These are phyloP conservation scores for Paragyromitra xinjiangensis DNA, from an alignment of 495 filamentous ascomycete species.

Conservation along the genomic window DNA sequence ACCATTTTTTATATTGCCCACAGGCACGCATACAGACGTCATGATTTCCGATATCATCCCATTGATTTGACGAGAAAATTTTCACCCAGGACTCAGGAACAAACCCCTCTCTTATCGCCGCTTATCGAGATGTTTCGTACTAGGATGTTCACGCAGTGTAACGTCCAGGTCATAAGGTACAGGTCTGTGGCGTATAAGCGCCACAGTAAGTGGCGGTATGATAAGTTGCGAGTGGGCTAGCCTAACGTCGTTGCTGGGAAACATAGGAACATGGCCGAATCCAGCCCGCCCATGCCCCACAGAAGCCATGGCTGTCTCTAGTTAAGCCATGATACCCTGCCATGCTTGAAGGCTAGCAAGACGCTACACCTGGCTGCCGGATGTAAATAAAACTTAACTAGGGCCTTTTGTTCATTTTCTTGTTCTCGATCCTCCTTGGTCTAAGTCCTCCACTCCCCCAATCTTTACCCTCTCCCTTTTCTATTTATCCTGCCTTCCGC, in stretches of 20 bases:
- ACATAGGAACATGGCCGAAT: slow-evolving; percentile 13
- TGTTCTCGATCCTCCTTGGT: slow-evolving; percentile 12
- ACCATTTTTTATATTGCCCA: background rate
- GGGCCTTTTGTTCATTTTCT: slow-evolving; percentile 2
- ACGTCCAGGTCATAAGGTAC: slow-evolving; percentile 8
- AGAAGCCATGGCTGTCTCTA: slow-evolving; percentile 1
- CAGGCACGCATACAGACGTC: background rate
- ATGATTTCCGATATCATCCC: slow-evolving; percentile 4
- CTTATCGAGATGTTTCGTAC: slow-evolving; percentile 18
- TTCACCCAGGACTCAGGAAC: slow-evolving; percentile 3
- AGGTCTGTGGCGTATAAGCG: slow-evolving; percentile 19
- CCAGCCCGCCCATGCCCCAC: background rate
- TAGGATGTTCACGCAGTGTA: background rate
- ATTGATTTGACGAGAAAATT: background rate
- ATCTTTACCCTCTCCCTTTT: background rate
- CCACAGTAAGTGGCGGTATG: slow-evolving; percentile 21
- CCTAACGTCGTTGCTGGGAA: slow-evolving; percentile 31
- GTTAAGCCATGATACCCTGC: slow-evolving; percentile 24
- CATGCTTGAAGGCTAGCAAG: slow-evolving; percentile 7
- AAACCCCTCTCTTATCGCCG: slow-evolving; percentile 21
- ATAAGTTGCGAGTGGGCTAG: background rate
- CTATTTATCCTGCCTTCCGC: slow-evolving; percentile 1
- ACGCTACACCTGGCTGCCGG: slow-evolving; percentile 29
- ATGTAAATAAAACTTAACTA: slow-evolving; percentile 7
- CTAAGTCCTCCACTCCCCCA: slow-evolving; percentile 6